Conservation (phyloP, 176 grass and related monocot genomes). For the Saccharum spontaneum region DNA sequence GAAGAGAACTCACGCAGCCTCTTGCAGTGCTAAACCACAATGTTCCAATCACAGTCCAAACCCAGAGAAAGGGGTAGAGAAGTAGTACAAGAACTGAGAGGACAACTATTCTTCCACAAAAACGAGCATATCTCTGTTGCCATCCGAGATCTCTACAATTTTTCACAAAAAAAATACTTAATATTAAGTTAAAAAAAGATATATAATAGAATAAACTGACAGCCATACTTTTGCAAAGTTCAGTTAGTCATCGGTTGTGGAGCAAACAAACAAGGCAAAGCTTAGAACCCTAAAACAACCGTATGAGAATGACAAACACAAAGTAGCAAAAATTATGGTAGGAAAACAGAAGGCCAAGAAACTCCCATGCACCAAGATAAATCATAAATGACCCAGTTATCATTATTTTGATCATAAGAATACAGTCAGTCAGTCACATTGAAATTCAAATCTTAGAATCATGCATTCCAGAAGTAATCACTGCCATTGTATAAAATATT, state of each 20-base stretch:
- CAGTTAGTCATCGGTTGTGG: neutral
- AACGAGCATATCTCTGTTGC: constrained; percentile 92
- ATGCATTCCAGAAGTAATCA: neutral
- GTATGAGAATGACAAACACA: neutral
- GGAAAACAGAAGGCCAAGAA: neutral
- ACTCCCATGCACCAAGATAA: neutral
- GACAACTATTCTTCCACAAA: constrained; percentile 91
- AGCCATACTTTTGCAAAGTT: neutral
- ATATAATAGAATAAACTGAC: neutral
- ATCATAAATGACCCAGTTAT: neutral
- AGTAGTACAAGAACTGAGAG: constrained; percentile 85
- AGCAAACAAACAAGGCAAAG: neutral
- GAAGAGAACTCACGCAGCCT: constrained; percentile 71
- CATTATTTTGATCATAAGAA: neutral
- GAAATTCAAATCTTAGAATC: neutral
- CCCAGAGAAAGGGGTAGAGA: constrained; percentile 94
- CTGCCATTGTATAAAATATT: neutral
- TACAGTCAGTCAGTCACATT: neutral
- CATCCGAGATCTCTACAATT: constrained; percentile 88
- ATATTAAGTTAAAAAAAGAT: constrained; percentile 2
- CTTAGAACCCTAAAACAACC: neutral
- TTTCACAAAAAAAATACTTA: constrained; percentile 12
- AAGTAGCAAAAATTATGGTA: neutral
- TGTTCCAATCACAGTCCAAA: constrained; percentile 98
- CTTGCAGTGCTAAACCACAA: constrained; percentile 95